A percentile compares a stretch with the other conserved stretches of the same genome.
Evolutionary conservation across 169 alveolate genomes (phyloP).

Genomic region (Plasmodium yoelii): DNA sequence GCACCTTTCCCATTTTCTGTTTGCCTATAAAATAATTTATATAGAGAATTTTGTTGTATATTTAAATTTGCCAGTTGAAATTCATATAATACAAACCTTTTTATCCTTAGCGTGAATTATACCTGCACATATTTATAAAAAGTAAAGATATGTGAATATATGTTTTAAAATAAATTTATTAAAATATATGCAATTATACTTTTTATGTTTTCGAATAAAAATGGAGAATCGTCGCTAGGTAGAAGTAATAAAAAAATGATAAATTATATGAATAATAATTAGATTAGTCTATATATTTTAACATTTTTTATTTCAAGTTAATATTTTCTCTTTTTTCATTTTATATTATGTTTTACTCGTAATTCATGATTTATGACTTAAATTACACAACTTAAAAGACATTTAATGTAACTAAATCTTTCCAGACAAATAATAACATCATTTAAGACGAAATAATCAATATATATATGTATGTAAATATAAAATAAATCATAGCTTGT

Average conservation of each 20-base stretch:
- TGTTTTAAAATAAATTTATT: background rate
- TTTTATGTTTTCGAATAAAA: conserved; percentile 43
- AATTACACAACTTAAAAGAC: background rate
- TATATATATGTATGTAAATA: too few relatives aligned
- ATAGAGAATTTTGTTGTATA: background rate
- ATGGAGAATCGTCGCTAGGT: conserved; percentile 66
- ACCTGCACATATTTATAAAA: conserved; percentile 11
- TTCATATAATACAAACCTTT: conserved; percentile 23
- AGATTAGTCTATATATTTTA: conserved; percentile 3
- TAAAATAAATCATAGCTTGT: too few relatives aligned
- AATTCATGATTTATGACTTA: conserved; percentile 1
- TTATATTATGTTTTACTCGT: conserved; percentile 3
- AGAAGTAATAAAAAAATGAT: conserved; percentile 6
- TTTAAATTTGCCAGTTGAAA: background rate
- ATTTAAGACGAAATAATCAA: too few relatives aligned
- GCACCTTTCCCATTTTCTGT: conserved; percentile 21
- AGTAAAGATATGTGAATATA: conserved; percentile 17
- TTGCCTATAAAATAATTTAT: conserved; percentile 34
- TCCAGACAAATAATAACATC: too few relatives aligned
- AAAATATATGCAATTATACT: conserved; percentile 26
- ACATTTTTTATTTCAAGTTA: background rate
- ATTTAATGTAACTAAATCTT: background rate
- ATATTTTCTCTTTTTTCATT: background rate
- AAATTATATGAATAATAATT: background rate
- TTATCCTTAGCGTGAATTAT: conserved; percentile 19